phyloP scores from a whole-genome alignment of 2,329 filamentous ascomycete species.

The Fulvia fulva region DNA sequence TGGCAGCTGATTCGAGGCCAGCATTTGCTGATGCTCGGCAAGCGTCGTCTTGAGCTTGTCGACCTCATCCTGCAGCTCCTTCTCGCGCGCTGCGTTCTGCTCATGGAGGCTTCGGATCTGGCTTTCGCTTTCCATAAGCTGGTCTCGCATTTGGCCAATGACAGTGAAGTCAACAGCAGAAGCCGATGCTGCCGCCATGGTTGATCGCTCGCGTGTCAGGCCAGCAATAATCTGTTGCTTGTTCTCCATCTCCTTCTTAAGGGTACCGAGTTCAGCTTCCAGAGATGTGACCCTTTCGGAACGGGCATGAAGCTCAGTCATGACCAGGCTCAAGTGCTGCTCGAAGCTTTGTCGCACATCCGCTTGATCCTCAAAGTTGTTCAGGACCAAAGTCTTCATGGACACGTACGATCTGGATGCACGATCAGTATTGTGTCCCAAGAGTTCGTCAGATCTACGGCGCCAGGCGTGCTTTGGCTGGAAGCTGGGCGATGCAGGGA shows the following conservation, averaged over 20 bases:
- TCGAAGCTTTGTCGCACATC: constrained; percentile 92
- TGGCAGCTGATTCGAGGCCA: constrained; percentile 16
- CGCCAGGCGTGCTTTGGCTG: constrained; percentile 57
- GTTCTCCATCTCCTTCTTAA: constrained; percentile 93
- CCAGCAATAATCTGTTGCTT: constrained; percentile 97
- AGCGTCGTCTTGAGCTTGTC: constrained; percentile 61
- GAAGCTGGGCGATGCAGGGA: constrained; percentile 21
- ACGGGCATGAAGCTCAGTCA: constrained; percentile 83
- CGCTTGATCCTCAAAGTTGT: constrained; percentile 77
- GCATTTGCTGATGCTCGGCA: constrained; percentile 28
- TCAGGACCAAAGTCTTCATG: constrained; percentile 79
- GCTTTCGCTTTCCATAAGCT: constrained; percentile 78
- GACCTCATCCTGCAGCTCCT: constrained; percentile 68
- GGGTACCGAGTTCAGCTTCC: constrained; percentile 74
- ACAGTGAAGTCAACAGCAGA: constrained; percentile 83
- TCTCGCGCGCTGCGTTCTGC: constrained; percentile 68
- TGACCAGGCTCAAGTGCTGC: constrained; percentile 81
- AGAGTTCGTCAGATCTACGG: constrained; percentile 32
- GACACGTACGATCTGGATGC: constrained; percentile 88
- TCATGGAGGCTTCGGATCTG: constrained; percentile 72
- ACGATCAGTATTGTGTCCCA: constrained; percentile 61
- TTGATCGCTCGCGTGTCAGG: constrained; percentile 86
- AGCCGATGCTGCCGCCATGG: constrained; percentile 66
- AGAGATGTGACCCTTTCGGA: constrained; percentile 88
- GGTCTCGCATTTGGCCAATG: constrained; percentile 79